Evolutionary conservation across 768 basidiomycete genomes (phyloP).

Genomic region (Russula abietina): DNA sequence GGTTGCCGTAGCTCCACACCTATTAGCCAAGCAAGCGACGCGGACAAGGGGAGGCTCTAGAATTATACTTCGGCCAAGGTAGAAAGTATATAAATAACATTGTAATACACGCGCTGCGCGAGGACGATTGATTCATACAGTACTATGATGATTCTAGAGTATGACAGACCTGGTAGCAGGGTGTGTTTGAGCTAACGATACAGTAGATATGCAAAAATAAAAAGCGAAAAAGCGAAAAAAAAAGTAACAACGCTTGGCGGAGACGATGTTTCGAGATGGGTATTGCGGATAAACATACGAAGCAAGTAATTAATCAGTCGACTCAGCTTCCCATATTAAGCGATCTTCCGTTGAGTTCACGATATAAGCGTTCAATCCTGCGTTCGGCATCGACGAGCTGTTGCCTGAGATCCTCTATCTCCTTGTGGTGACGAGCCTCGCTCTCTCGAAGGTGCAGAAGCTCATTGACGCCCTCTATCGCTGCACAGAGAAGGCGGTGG

Average conservation of each 20-base stretch:
- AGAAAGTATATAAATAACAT: background rate
- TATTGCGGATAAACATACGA: background rate
- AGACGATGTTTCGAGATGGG: background rate
- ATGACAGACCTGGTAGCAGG: constrained; percentile 5
- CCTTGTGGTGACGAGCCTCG: constrained; percentile 11
- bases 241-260: background rate
- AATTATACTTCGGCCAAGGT: constrained; percentile 2
- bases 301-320: background rate
- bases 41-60: background rate
- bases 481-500: background rate
- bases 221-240: background rate
- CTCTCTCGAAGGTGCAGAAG: constrained; percentile 7
- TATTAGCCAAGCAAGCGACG: too few species aligned
- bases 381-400: constrained; percentile 17
- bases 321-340: constrained; percentile 12
- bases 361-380: constrained; percentile 17
- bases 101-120: constrained; percentile 9
- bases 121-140: background rate
- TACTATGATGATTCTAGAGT: constrained; percentile 10
- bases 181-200: constrained; percentile 18
- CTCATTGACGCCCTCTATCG: constrained; percentile 22
- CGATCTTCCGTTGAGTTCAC: constrained; percentile 17
- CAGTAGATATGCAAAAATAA: constrained; percentile 7
- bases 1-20: background rate
- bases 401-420: constrained; percentile 17